Evolutionary conservation across 2,329 filamentous ascomycete genomes (phyloP), one percentile per base, ranked within the genome.

Genomic region (Aspergillus sclerotialis): DNA sequence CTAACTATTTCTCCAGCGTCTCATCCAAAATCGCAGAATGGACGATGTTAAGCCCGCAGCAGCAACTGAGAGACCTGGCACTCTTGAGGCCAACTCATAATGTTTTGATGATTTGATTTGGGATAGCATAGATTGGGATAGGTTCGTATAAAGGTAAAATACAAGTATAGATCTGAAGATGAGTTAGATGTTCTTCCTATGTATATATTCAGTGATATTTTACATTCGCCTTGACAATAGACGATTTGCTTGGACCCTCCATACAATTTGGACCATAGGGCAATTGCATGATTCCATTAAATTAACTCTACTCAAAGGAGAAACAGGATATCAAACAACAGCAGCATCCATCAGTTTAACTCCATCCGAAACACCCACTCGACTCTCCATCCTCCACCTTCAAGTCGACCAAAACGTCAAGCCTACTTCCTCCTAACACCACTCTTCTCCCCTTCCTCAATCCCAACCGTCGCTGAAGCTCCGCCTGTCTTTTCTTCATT

Each of bases 11-110:
- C 17, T 17, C 28, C 43, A 64, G 60, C 52, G 60, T 48, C 56
- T 68, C 42, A 62, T 64, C 31, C 64, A 67, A 42, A 67, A 67
- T 52, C 58, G 55, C 36, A 52, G 57, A 35, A 30, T 58, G 38
- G 58, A 61, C 36, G 58, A 60, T 32, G 52, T 62, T 21, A 58
- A 63, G 43, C 61, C 61, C 21, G 62, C 62, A 13, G 56, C 55
- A 19, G 60, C 62, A 11, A 57, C 60, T 19, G 62, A 65, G 44
- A 58, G 56, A 13, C 62, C 61, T 9, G 62, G 60, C 14, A 65
- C 61, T 28, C 48, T 65, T 16, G 61, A 65, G 44, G 54, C 56
- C 18, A 35, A 43, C 31, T 46, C 44, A 13, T 57, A 48, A 43
- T 27, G 18, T 17, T 32, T 32, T 33, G 11, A 30, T 17, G 11